Evolutionary conservation across 805 yeast genomes (phyloP), one percentile per base, ranked within the genome.

Genomic region (Candida oleophila): DNA sequence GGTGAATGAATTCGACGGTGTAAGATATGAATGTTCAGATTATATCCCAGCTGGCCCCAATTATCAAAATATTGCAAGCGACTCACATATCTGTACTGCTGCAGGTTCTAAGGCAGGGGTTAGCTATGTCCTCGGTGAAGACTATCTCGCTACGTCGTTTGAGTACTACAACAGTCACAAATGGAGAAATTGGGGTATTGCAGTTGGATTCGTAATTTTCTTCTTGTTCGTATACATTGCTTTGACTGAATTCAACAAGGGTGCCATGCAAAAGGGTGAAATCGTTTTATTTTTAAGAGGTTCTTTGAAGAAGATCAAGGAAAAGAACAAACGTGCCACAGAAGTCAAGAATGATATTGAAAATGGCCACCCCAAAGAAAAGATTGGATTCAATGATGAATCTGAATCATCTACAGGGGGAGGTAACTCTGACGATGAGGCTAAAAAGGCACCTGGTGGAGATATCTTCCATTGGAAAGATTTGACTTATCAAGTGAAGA

Each of bases 121-220:
- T 19, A 47, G 58, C 12, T 52, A 52, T 42, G 87, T 88, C 41
- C 56, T 62, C 25, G 96, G 96, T 54, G 80, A 81, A 52, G 64
- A 61, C 32, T 88, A 85, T 57, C 53, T 88, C 46, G 50, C 51
- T 3, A 55, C 55, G 2, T 61, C 81, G 7, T 88, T 64, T 63
- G 59, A 64, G 37, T 89, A 83, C 69, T 59, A 60, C 18, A 80
- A 74, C 56, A 51, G 64, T 19, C 88, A 89, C 63, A 74, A 78
- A 42, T 89, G 96, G 96, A 81, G 96, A 70, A 86, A 89, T 62
- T 74, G 85, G 47, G 96, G 90, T 57, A 79, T 85, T 49, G 49
- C 78, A 49, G 60, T 82, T 57, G 88, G 77, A 2, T 83, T 73
- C 57, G 62, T 73, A 47, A 50, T 71, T 3, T 75, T 76, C 51